Percentiles rank a stretch among this genome's conserved stretches.
These are phyloP conservation scores for Peronospora farinosa DNA, from an alignment of 352 stramenopile species.

Conservation along the genomic window DNA sequence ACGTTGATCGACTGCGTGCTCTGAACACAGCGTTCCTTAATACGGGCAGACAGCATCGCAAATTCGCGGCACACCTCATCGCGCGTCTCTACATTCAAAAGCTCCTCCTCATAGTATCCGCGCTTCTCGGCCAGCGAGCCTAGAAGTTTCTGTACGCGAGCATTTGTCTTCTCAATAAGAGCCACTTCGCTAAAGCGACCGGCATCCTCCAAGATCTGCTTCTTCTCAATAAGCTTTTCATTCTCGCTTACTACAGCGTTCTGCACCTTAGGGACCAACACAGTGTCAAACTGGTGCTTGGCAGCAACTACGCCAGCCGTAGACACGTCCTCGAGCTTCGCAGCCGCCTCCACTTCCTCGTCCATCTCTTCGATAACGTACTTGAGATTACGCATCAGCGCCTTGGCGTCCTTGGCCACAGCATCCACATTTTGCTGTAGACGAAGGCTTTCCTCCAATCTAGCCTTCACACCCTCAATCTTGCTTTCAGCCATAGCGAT, in stretches of 20 bases:
- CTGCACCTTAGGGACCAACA: conserved; percentile 70
- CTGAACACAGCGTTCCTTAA: conserved; percentile 68
- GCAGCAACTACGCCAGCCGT: conserved; percentile 59
- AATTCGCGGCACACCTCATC: conserved; percentile 76
- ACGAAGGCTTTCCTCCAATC: conserved; percentile 47
- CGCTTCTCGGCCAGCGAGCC: conserved; percentile 68
- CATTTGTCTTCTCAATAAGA: conserved; percentile 69
- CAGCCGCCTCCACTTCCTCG: conserved; percentile 74
- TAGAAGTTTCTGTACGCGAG: conserved; percentile 60
- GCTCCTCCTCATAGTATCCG: conserved; percentile 66
- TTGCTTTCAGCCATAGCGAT: conserved; percentile 63
- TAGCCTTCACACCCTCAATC: conserved; percentile 57
- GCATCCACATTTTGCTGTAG: conserved; percentile 67
- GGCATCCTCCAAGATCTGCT: conserved; percentile 52
- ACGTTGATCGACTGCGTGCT: conserved; percentile 79
- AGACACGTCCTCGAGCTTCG: conserved; percentile 63
- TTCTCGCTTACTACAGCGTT: conserved; percentile 64
- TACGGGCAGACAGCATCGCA: conserved; percentile 55
- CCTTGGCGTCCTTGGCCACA: conserved; percentile 83
- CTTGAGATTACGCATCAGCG: conserved; percentile 83
- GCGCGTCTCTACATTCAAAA: conserved; percentile 67
- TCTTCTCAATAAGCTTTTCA: conserved; percentile 80
- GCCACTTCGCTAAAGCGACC: conserved; percentile 50
- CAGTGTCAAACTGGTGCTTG: conserved; percentile 61
- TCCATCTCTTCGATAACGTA: conserved; percentile 87